Conservation (phyloP, 305 asterid genomes). For the Solanum chacoense region DNA sequence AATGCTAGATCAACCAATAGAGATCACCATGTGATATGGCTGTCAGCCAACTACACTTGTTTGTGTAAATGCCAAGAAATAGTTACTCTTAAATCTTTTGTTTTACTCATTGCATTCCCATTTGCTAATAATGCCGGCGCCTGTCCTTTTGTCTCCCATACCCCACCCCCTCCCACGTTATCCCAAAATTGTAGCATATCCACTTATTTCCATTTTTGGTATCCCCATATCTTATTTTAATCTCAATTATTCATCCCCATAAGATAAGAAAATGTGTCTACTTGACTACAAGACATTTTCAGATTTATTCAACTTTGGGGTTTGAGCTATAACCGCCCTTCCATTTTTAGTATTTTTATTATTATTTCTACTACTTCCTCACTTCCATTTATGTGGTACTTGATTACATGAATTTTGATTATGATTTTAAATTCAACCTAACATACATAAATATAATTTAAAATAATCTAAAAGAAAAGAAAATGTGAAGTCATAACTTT, state of each 20-base stretch:
- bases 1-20: not conserved
- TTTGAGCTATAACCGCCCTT: not conserved
- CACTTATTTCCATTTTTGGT: slow-evolving; percentile 2
- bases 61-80: not conserved
- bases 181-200: not conserved
- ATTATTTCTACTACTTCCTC: not conserved
- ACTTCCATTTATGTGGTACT: not conserved
- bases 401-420: not conserved
- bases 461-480: not conserved
- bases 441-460: too few relatives aligned
- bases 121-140: slow-evolving; percentile 44
- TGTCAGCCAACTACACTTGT: not conserved
- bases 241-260: not conserved
- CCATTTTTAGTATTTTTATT: not conserved
- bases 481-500: not conserved
- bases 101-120: slow-evolving; percentile 21
- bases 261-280: not conserved
- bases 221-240: not conserved
- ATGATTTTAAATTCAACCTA: not conserved
- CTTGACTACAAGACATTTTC: not conserved
- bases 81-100: slow-evolving; percentile 2
- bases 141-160: slow-evolving; percentile 33
- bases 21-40: not conserved
- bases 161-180: not conserved
- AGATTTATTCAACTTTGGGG: not conserved